Base-by-base conservation (phyloP, 2,329 filamentous ascomycete species). In the Aureobasidium sp. region DNA sequence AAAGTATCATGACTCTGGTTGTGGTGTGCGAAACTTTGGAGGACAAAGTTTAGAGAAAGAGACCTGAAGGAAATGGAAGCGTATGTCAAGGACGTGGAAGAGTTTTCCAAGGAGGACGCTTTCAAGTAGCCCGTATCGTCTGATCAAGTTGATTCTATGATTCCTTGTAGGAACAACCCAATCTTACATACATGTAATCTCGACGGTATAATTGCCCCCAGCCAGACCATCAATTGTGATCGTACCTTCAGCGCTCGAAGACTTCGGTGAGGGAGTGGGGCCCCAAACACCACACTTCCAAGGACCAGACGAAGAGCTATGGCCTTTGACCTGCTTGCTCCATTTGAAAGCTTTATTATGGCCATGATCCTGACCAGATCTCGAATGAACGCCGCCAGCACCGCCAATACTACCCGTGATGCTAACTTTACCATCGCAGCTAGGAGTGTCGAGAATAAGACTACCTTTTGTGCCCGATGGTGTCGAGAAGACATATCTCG, bases 401-500 rank as follows among this genome's bases (percentile, higher is more conserved):
- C 8, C n/a, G 5, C 7, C 10, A 9, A n/a, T 5, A 21, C 16
- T 39, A 13, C 50, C 42, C 1, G 4, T 10, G 5, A 60, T 42
- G n/a, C n/a, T 49, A 0, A 60, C 6, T 30, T n/a, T 44, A 5
- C 34, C 45, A 36, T 44, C n/a, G 5, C 58, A 60, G 0, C 27
- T 29, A 21, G 37, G 36, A 42, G 29, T 29, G 29, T 60, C 58
- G 3, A 63, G 30, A 1, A 57, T 41, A n/a, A 63, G 29, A 8
- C 30, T 53, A 7, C 62, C 62, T 21, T 41, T 39, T 0, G 62
- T 61, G 4, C 52, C 58, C 6, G 16, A 9, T 3, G 62, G 62
- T 1, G 62, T 62, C 29, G 42, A 45, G 29, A 63, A 49, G 3
- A 15, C 32, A 8, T 47, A 61, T 3, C 29, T 39, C 13, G 37